Base-by-base conservation (phyloP, 2,329 filamentous ascomycete genomes). In the Neofusicoccum cordaticola region DNA sequence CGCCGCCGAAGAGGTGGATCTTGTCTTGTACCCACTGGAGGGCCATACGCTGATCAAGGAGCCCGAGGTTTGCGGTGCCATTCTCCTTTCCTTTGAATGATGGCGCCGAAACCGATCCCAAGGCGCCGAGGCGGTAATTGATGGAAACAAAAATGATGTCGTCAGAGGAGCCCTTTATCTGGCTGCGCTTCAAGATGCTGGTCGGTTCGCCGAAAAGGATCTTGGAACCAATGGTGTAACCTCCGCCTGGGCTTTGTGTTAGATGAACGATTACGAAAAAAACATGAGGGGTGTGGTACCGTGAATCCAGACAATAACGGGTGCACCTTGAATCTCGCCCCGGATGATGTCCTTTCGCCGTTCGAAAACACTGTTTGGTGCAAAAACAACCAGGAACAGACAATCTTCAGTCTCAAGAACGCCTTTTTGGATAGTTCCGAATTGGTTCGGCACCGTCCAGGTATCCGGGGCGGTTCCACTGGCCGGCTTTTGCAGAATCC, bases 21-120 rank as follows among this genome's bases (percentile, higher is more conserved):
- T 84, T 75, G 31, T 80, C 69, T 48, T 82, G 77, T 4, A 86
- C 78, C 84, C 84, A 87, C 68, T 84, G 73, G 8, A 86, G 72
- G 39, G 82, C 82, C 17, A 83, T 73, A 11, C 80, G 76, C 69
- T 85, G 83, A 60, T 85, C 83, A 53, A 78, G 73, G 0, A 84
- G 71, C 1, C 76, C 82, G 4, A 78, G 79, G 68, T 86, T 86
- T 2, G 81, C 74, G 3, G 75, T 77, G 3, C 81, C 82, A 65
- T 79, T 74, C 17, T 71, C 68, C 2, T 45, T 31, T 31, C 27
- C 4, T 37, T 79, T 76, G 50, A 82, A 75, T 27, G 73, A 81
- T 19, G 79, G 77, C 47, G 79, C 83, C 11, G 76, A 77, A 61
- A 82, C 71, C 74, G 76, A 84, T 4, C 82, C 82, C 69, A 84